Percentiles rank a stretch among this genome's conserved stretches.
Conservation (phyloP, 1,139 yeast species). For the Yamadazyma diddensiae region DNA sequence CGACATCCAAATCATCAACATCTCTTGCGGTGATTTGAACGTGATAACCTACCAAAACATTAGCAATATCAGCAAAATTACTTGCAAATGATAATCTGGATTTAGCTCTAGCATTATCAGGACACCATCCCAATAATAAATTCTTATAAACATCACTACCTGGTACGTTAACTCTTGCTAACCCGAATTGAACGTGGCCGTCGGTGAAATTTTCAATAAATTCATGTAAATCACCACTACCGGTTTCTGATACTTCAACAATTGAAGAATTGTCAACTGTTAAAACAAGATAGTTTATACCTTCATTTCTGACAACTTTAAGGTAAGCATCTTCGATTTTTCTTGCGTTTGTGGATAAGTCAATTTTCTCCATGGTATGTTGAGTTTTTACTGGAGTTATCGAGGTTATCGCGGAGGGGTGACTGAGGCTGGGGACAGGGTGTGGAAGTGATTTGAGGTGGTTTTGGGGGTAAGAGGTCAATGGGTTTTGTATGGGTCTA, state of each 20-base stretch:
- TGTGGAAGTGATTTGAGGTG: neutral
- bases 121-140: conserved; percentile 91
- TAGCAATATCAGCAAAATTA: conserved; percentile 72
- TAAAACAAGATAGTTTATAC: conserved; percentile 58
- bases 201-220: conserved; percentile 83
- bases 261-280: conserved; percentile 59
- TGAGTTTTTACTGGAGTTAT: neutral
- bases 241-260: conserved; percentile 55
- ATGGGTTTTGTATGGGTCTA: neutral
- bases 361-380: conserved; percentile 50
- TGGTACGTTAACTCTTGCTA: conserved; percentile 83
- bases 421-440: neutral
- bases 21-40: conserved; percentile 97
- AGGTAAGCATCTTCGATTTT: conserved; percentile 63
- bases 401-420: neutral
- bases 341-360: conserved; percentile 55
- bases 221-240: conserved; percentile 67
- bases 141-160: conserved; percentile 85
- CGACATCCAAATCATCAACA: conserved; percentile 80
- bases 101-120: conserved; percentile 78
- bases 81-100: conserved; percentile 71
- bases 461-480: neutral
- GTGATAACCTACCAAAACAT: conserved; percentile 76
- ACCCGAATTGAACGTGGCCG: conserved; percentile 86
- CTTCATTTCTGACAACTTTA: conserved; percentile 56